phyloP scores from a whole-genome alignment of 176 grass and related monocot species.

The Poa annua region DNA sequence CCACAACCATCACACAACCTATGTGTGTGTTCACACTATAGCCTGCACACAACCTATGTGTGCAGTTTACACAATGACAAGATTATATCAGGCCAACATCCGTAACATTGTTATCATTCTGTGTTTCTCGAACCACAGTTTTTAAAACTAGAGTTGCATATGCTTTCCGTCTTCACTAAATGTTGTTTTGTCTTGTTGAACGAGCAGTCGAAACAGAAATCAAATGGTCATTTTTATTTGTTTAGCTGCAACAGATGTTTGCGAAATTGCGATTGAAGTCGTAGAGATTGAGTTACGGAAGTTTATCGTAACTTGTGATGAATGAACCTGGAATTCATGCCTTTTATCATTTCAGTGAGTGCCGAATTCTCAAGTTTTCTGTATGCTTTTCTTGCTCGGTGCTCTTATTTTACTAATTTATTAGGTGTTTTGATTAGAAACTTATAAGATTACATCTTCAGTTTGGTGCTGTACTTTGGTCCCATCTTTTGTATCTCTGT shows the following conservation, averaged over 20 bases:
- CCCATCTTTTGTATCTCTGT: constrained; percentile 5
- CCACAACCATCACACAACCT: too few relatives aligned
- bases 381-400: background rate
- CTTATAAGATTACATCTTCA: background rate
- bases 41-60: too few relatives aligned
- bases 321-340: background rate
- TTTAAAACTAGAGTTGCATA: background rate
- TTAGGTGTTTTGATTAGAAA: background rate
- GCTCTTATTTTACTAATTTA: background rate
- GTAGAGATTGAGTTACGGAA: background rate
- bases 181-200: constrained; percentile 7
- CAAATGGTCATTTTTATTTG: background rate
- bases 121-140: constrained; percentile 3
- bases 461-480: constrained; percentile 17
- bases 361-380: background rate
- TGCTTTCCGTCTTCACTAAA: background rate
- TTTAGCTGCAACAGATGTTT: background rate
- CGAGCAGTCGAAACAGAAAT: background rate
- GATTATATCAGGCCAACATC: too few relatives aligned
- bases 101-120: background rate
- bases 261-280: background rate
- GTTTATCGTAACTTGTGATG: background rate
- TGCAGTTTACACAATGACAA: too few relatives aligned
- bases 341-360: background rate
- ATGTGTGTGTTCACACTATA: too few relatives aligned